Evolutionary conservation across 1,284 basidiomycete species (phyloP).

Genomic region (Apiotrichum siamense): DNA sequence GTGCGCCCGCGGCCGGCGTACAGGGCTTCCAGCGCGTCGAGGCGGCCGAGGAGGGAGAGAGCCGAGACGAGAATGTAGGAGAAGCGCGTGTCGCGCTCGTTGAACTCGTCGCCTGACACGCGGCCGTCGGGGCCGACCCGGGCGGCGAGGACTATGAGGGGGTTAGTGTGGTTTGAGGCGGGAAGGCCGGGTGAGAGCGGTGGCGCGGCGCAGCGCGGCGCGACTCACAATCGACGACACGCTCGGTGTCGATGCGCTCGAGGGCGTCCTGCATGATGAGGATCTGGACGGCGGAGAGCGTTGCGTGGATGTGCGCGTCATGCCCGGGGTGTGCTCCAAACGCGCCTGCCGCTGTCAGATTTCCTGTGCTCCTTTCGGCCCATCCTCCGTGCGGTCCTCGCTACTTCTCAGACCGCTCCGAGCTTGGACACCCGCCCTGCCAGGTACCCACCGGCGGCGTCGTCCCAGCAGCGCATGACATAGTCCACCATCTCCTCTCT

Average conservation of each 20-base stretch:
- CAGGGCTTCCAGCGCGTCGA: conserved; percentile 52
- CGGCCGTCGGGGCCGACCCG: conserved; percentile 75
- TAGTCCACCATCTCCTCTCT: conserved; percentile 79
- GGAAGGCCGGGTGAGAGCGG: too few relatives aligned
- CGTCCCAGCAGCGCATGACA: conserved; percentile 90
- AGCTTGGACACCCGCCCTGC: too few relatives aligned
- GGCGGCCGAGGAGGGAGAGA: conserved; percentile 69
- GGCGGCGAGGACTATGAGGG: conserved; percentile 68
- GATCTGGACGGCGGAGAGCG: conserved; percentile 87
- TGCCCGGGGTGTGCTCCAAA: conserved; percentile 91
- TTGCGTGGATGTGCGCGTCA: conserved; percentile 82
- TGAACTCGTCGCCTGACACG: conserved; percentile 83
- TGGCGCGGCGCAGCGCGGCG: too few relatives aligned
- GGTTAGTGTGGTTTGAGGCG: too few relatives aligned
- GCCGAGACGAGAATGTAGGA: conserved; percentile 77
- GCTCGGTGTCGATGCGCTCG: conserved; percentile 60
- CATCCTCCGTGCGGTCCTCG: too few relatives aligned
- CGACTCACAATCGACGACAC: conserved; percentile 67
- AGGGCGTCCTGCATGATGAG: conserved; percentile 77
- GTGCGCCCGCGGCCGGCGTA: conserved; percentile 53
- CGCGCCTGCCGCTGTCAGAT: conserved; percentile 56
- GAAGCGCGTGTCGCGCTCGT: conserved; percentile 90
- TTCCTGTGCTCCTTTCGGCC: too few relatives aligned
- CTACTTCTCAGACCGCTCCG: too few relatives aligned
- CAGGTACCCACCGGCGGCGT: conserved; percentile 64